These are phyloP conservation scores for Aspergillus sclerotioniger DNA, from an alignment of 495 filamentous ascomycete species.

Conservation along the genomic window DNA sequence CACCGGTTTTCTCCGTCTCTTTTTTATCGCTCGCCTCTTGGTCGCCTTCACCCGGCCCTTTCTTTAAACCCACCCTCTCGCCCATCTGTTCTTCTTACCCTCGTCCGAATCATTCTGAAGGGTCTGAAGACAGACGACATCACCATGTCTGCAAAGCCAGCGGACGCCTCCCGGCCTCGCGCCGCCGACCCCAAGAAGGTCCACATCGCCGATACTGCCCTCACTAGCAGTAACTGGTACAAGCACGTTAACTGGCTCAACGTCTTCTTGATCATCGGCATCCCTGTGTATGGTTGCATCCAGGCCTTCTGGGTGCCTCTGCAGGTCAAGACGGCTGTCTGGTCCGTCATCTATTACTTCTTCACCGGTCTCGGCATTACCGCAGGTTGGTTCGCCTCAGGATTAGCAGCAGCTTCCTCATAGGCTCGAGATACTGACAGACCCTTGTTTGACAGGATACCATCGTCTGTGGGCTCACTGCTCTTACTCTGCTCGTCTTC, in stretches of 20 bases:
- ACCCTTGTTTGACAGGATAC: slow-evolving; percentile 54
- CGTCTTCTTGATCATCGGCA: slow-evolving; percentile 78
- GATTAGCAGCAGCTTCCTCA: slow-evolving; percentile 6
- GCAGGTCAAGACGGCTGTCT: slow-evolving; percentile 71
- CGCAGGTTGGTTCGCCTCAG: slow-evolving; percentile 55
- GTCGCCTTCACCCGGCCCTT: slow-evolving; percentile 6
- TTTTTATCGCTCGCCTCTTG: slow-evolving; percentile 14
- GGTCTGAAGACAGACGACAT: background rate
- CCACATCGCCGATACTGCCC: slow-evolving; percentile 59
- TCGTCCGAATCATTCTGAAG: background rate
- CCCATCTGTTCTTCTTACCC: slow-evolving; percentile 1
- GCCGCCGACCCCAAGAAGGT: slow-evolving; percentile 7
- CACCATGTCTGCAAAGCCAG: slow-evolving; percentile 14
- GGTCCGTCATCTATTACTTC: slow-evolving; percentile 87
- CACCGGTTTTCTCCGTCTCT: slow-evolving; percentile 12
- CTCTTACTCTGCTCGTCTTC: slow-evolving; percentile 85
- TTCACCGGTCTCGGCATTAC: slow-evolving; percentile 88
- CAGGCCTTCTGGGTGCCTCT: slow-evolving; percentile 81
- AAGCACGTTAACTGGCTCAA: slow-evolving; percentile 98
- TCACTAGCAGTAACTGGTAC: slow-evolving; percentile 88
- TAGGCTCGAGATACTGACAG: slow-evolving; percentile 19
- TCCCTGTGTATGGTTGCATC: slow-evolving; percentile 75
- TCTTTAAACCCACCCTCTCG: slow-evolving; percentile 13
- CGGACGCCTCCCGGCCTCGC: slow-evolving; percentile 14
- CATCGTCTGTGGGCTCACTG: slow-evolving; percentile 94